phyloP scores from a whole-genome alignment of 208 protist genomes.

The Acanthamoeba castellanii region DNA sequence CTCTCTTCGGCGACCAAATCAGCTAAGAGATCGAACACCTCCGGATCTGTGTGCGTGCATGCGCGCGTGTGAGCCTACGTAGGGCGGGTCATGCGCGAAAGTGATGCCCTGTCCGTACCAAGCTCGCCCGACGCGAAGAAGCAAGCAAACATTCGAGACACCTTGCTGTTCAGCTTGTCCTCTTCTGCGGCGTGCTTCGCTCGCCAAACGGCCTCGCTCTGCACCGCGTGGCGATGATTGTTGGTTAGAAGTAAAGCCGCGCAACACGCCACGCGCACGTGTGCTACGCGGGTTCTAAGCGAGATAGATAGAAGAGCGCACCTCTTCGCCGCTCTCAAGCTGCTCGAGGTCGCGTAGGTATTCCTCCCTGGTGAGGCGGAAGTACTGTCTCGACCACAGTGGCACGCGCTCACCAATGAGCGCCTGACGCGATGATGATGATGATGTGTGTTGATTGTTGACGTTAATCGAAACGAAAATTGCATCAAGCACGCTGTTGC shows the following conservation, averaged over 20 bases:
- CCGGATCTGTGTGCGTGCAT: not conserved
- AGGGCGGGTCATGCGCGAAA: not conserved
- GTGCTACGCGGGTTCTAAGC: no score
- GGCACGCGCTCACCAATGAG: conserved; percentile 3
- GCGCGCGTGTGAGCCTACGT: not conserved
- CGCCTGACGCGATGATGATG: not conserved
- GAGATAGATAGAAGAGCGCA: not conserved
- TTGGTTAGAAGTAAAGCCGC: no score
- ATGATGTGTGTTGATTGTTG: not conserved
- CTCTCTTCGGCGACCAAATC: not conserved
- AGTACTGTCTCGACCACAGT: not conserved
- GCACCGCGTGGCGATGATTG: not conserved
- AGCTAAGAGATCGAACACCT: not conserved
- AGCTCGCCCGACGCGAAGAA: conserved; percentile 2
- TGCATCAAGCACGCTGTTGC: not conserved
- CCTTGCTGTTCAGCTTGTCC: not conserved
- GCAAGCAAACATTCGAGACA: not conserved
- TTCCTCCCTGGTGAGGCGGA: not conserved
- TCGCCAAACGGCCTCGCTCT: not conserved
- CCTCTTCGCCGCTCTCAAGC: not conserved
- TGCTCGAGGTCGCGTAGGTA: not conserved
- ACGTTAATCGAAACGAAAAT: not conserved
- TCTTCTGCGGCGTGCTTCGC: not conserved
- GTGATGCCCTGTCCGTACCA: not conserved
- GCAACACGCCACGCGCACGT: no score